Conservation (phyloP, 306 rosid species). For the Canavalia ensiformis region DNA sequence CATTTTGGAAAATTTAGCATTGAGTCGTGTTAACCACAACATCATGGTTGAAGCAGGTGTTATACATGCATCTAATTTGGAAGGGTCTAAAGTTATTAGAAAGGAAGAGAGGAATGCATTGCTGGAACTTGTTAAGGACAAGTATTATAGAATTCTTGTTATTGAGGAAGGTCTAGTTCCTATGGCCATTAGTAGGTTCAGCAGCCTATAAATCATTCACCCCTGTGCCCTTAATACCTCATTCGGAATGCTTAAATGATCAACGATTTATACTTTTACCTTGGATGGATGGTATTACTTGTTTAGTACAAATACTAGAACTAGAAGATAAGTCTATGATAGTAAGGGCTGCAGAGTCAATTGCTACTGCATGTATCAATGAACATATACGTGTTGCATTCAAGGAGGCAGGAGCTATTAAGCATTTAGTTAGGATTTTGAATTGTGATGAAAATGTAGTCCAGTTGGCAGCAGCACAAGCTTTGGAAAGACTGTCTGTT, state of each 20-base stretch:
- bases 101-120: slow-evolving; percentile 88
- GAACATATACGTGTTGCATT: slow-evolving; percentile 84
- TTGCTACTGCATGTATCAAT: slow-evolving; percentile 81
- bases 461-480: slow-evolving; percentile 63
- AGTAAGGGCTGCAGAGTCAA: slow-evolving; percentile 71
- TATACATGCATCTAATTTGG: slow-evolving; percentile 57
- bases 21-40: slow-evolving; percentile 66
- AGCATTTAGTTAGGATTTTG: slow-evolving; percentile 69
- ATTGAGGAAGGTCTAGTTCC: slow-evolving; percentile 92
- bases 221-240: slow-evolving; percentile 51
- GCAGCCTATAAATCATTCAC: slow-evolving; percentile 82
- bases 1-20: slow-evolving; percentile 82
- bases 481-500: slow-evolving; percentile 80
- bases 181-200: slow-evolving; percentile 81
- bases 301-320: slow-evolving; percentile 78
- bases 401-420: slow-evolving; percentile 93
- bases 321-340: slow-evolving; percentile 73
- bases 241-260: slow-evolving; percentile 56
- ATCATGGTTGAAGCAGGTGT: slow-evolving; percentile 87
- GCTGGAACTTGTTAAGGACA: slow-evolving; percentile 79
- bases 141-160: slow-evolving; percentile 75
- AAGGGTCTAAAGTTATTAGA: slow-evolving; percentile 68
- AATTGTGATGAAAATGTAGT: slow-evolving; percentile 56
- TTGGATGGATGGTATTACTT: slow-evolving; percentile 91
- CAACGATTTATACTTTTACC: slow-evolving; percentile 70